Percentiles rank a stretch among this genome's conserved stretches.
These are phyloP conservation scores for Hypsizygus marmoreus DNA, from an alignment of 768 basidiomycete genomes.

Conservation along the genomic window DNA sequence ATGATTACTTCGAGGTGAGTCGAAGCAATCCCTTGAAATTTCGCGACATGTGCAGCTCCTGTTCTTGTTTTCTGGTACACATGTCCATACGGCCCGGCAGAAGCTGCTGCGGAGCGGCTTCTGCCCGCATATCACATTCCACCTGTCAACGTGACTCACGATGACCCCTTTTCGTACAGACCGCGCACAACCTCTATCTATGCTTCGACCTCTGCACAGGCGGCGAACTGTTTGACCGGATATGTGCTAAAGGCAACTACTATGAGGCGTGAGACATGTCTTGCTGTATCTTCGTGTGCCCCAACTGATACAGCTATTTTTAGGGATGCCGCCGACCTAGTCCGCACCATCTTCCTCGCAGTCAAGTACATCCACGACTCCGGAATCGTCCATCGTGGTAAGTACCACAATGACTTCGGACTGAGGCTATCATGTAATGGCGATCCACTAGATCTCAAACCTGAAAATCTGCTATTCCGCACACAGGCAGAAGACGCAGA, in stretches of 20 bases:
- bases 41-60: neutral
- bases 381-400: constrained; percentile 92
- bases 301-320: constrained; percentile 7
- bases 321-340: constrained; percentile 87
- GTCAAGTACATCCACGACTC: constrained; percentile 90
- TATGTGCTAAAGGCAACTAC: constrained; percentile 96
- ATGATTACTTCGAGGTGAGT: constrained; percentile 95
- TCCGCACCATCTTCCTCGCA: constrained; percentile 83
- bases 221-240: constrained; percentile 98
- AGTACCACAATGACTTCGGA: too few relatives aligned
- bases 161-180: constrained; percentile 42
- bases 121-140: neutral
- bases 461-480: constrained; percentile 96
- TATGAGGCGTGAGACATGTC: constrained; percentile 75
- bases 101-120: neutral
- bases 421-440: neutral
- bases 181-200: constrained; percentile 90
- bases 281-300: neutral
- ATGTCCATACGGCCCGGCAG: too few relatives aligned
- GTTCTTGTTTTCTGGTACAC: neutral
- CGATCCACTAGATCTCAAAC: constrained; percentile 75
- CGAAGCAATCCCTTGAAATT: constrained; percentile 12
- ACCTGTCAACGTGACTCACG: constrained; percentile 2
- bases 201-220: constrained; percentile 96
- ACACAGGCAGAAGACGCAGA: constrained; percentile 87